Conservation (phyloP, 768 basidiomycete genomes). For the Tulasnella sp. region DNA sequence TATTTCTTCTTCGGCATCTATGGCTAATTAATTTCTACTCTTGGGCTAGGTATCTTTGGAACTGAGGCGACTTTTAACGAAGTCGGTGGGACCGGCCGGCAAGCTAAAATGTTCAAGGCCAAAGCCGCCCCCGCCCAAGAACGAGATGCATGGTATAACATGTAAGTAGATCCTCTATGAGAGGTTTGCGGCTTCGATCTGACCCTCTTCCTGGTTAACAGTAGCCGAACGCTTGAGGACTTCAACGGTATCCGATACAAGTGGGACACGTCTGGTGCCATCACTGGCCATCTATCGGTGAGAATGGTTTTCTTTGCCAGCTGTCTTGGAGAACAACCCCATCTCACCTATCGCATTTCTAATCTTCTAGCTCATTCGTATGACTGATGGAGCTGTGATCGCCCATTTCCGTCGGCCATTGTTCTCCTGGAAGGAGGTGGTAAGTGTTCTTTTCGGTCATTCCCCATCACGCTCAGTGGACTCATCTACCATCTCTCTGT, state of each 20-base stretch:
- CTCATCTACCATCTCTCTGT: not conserved
- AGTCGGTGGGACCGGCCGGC: not conserved
- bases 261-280: not conserved
- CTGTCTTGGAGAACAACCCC: not conserved
- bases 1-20: not conserved
- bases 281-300: not conserved
- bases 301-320: not conserved
- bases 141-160: conserved; percentile 11
- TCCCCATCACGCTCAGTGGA: not conserved
- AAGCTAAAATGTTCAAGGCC: conserved; percentile 5
- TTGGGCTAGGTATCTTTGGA: not conserved
- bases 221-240: not conserved
- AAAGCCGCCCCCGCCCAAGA: not conserved
- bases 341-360: not conserved
- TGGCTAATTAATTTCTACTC: not conserved
- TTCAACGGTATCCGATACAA: not conserved
- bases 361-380: not conserved
- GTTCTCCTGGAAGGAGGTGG: not conserved
- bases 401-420: not conserved
- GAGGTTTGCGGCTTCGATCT: not conserved
- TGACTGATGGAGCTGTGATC: not conserved
- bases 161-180: not conserved
- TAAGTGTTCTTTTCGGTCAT: not conserved
- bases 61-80: not conserved
- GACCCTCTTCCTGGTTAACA: not conserved